These are phyloP conservation scores for Viola odorata DNA, from an alignment of 345 rosid species.

Conservation along the genomic window DNA sequence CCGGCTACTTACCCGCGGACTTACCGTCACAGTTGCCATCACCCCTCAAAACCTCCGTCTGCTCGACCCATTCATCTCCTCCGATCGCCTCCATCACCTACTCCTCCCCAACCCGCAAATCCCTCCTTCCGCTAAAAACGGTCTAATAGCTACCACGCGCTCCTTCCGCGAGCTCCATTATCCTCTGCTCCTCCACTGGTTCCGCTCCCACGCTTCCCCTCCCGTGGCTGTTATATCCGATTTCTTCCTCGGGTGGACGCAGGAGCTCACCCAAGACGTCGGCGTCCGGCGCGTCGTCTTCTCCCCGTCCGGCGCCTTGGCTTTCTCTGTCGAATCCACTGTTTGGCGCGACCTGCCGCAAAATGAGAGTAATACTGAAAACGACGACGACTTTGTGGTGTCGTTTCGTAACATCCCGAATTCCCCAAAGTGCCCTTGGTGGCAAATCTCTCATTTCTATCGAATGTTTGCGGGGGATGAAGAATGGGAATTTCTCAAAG, in stretches of 20 bases:
- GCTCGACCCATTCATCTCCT: slow-evolving; percentile 32
- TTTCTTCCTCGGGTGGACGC: slow-evolving; percentile 63
- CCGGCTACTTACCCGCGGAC: slow-evolving; percentile 38
- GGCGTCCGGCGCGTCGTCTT: slow-evolving; percentile 41
- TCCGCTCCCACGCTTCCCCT: slow-evolving; percentile 31
- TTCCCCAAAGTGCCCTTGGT: slow-evolving; percentile 30
- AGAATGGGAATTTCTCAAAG: slow-evolving; percentile 25
- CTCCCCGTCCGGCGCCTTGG: slow-evolving; percentile 42
- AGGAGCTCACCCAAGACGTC: slow-evolving; percentile 33
- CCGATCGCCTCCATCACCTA: slow-evolving; percentile 21
- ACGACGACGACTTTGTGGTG: slow-evolving; percentile 15
- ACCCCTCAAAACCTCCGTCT: slow-evolving; percentile 32
- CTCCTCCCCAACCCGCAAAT: slow-evolving; percentile 15
- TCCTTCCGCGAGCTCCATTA: slow-evolving; percentile 25
- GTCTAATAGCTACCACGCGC: background rate
- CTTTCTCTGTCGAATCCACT: slow-evolving; percentile 16
- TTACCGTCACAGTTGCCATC: slow-evolving; percentile 34
- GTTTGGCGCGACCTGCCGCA: slow-evolving; percentile 21
- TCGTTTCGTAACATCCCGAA: slow-evolving; percentile 33
- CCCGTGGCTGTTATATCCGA: slow-evolving; percentile 53
- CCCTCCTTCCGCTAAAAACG: background rate
- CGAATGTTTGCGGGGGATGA: slow-evolving; percentile 22
- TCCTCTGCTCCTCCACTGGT: slow-evolving; percentile 38
- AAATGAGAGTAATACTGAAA: background rate
- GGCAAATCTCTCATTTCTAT: slow-evolving; percentile 24